Base-by-base conservation (phyloP, 2,329 filamentous ascomycete genomes). In the Fusarium gaditjirri region DNA sequence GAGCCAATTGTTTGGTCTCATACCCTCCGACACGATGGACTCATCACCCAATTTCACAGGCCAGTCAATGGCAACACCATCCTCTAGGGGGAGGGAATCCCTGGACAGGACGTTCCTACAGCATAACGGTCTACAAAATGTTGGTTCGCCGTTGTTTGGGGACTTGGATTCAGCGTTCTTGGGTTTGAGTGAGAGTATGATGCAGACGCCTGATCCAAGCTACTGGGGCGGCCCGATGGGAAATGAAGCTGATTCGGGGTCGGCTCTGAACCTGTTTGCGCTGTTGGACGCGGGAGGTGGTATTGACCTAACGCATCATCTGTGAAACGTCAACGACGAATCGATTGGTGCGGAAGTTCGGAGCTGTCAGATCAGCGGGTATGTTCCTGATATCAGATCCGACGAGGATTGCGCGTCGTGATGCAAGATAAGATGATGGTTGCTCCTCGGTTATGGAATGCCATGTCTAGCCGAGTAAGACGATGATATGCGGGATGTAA, bases 241-340 rank as follows among this genome's bases (percentile, higher is more conserved):
- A 1, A 76, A 76, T 16, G 84, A 84, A 9, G 79, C 77, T 8
- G 85, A 87, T 57, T 81, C 84, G 70, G 83, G 63, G 76, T 86
- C 75, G 75, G 84, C 65, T 69, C 60, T 88, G 27, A 88, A 88
- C 57, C 60, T 88, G 19, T 88, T 88, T 71, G 84, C 86, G 2
- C 65, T 88, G 50, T 75, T 88, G 39, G 86, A 88, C 41, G 83
- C 83, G 0, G 85, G 86, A 3, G 86, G 86, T 0, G 86, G 86
- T 12, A 88, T 88, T 59, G 86, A 88, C 73, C 77, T 88, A 43
- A 85, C 82, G 12, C 81, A 83, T 67, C 80, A 83, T 65, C 70
- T 82, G 25, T 82, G 61, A 62, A n/a, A 11, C 23, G 25, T 23
- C 35, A 23, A 13, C 2, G 52, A 11, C 29, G 44, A 63, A 47